Evolutionary conservation across 768 basidiomycete genomes (phyloP).

Genomic region (Pleurotus pulmonarius): DNA sequence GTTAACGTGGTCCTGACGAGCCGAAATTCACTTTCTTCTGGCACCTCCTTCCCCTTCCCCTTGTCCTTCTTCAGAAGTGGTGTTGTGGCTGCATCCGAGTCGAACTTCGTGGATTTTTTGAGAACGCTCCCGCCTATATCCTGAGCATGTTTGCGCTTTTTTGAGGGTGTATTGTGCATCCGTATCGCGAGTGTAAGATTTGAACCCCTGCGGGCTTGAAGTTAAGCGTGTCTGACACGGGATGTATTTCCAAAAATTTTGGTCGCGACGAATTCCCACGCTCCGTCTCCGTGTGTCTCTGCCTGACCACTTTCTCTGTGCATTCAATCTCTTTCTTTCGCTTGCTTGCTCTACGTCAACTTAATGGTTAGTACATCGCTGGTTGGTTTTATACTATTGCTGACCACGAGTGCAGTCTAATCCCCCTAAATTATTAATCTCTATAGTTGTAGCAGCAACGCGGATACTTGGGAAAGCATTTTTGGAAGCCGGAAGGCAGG

Average conservation of each 20-base stretch:
- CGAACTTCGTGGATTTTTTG: slow-evolving; percentile 29
- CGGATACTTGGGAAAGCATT: slow-evolving; percentile 92
- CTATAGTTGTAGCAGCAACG: slow-evolving; percentile 72
- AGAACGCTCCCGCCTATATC: slow-evolving; percentile 19
- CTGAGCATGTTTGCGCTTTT: slow-evolving; percentile 50
- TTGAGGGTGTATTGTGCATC: slow-evolving; percentile 2
- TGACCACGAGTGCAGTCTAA: slow-evolving; percentile 45
- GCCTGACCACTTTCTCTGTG: not conserved
- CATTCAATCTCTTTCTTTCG: not conserved
- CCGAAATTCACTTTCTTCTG: slow-evolving; percentile 49
- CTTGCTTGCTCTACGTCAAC: not conserved
- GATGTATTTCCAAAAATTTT: slow-evolving; percentile 1
- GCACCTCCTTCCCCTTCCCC: slow-evolving; percentile 27
- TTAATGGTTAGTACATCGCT: slow-evolving; percentile 1
- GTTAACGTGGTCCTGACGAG: slow-evolving; percentile 61
- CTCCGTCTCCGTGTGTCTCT: not conserved
- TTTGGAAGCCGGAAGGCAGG: slow-evolving; percentile 85
- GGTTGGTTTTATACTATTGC: not conserved
- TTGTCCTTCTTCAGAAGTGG: slow-evolving; percentile 28
- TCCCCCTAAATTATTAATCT: slow-evolving; percentile 72
- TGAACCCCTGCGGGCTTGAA: not conserved
- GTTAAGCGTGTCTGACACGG: not conserved
- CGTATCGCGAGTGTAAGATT: too few species aligned
- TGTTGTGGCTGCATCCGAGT: slow-evolving; percentile 24
- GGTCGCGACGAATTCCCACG: not conserved